These are phyloP conservation scores for Cairneyella variabilis DNA, from an alignment of 495 filamentous ascomycete genomes.

Conservation along the genomic window DNA sequence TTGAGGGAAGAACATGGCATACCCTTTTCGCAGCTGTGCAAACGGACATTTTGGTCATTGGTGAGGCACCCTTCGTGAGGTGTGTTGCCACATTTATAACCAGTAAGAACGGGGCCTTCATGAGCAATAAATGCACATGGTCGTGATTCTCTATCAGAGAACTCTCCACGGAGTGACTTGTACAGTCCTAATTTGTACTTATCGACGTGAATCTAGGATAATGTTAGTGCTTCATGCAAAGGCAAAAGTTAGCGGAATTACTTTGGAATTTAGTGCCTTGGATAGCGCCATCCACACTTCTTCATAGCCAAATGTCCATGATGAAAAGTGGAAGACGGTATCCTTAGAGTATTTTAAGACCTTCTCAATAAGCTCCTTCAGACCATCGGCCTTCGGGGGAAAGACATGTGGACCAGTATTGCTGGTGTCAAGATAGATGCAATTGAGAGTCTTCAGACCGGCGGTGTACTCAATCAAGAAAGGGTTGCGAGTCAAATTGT, in stretches of 20 bases:
- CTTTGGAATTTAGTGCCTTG: constrained; percentile 60
- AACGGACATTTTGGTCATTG: constrained; percentile 52
- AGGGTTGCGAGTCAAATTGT: constrained; percentile 61
- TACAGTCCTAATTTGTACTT: constrained; percentile 75
- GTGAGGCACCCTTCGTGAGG: constrained; percentile 70
- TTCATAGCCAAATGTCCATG: constrained; percentile 94
- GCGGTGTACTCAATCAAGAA: constrained; percentile 70
- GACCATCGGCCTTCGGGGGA: constrained; percentile 63
- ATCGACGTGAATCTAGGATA: constrained; percentile 71
- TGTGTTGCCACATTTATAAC: constrained; percentile 73
- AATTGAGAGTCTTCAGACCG: constrained; percentile 63
- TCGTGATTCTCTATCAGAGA: constrained; percentile 11
- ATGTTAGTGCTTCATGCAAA: constrained; percentile 9
- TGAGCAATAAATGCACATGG: constrained; percentile 36
- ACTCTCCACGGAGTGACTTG: constrained; percentile 46
- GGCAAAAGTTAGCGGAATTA: constrained; percentile 29
- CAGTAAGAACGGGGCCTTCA: constrained; percentile 66
- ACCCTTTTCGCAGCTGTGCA: constrained; percentile 85
- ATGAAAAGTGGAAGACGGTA: constrained; percentile 78
- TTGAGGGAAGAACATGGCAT: constrained; percentile 56
- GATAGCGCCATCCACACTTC: constrained; percentile 87
- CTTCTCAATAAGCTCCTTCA: constrained; percentile 69
- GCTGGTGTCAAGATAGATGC: constrained; percentile 85
- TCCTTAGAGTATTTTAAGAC: constrained; percentile 65
- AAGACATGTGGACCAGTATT: constrained; percentile 50